Conservation (phyloP, 2,329 filamentous ascomycete genomes). For the Fusarium sp. region DNA sequence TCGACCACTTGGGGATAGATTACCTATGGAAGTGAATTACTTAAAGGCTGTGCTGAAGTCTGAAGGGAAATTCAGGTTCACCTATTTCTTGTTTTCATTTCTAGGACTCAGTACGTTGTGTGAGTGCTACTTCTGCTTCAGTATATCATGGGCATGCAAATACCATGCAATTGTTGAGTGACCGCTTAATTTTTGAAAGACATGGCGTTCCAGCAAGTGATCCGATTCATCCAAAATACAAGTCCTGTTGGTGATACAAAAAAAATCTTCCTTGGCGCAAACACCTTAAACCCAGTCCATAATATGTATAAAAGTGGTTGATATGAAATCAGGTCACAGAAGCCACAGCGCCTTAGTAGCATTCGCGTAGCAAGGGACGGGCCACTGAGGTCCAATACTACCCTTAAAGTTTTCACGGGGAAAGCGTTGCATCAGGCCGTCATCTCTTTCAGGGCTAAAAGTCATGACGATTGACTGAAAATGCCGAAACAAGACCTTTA, state of each 20-base stretch:
- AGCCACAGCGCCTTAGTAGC: conserved; percentile 6
- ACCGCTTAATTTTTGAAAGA: too few relatives aligned
- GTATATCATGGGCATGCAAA: too few relatives aligned
- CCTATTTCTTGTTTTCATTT: too few relatives aligned
- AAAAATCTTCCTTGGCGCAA: not conserved
- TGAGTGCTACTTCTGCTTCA: too few relatives aligned
- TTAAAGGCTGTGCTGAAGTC: too few relatives aligned
- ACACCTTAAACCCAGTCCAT: not conserved
- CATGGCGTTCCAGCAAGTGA: too few relatives aligned
- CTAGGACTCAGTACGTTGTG: too few relatives aligned
- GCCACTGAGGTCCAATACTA: not conserved
- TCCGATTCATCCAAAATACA: not conserved
- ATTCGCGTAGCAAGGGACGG: not conserved
- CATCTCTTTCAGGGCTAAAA: not conserved
- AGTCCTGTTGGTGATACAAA: not conserved
- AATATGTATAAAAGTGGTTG: not conserved
- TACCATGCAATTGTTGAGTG: too few relatives aligned
- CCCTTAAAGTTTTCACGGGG: not conserved
- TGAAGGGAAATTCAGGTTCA: too few relatives aligned
- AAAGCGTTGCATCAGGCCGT: conserved; percentile 2
- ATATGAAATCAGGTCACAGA: not conserved
- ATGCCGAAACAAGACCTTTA: not conserved
- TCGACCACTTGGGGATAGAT: too few relatives aligned
- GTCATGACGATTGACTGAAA: not conserved
- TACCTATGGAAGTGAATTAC: too few relatives aligned